Evolutionary conservation across 2,329 filamentous ascomycete species (phyloP).

Genomic region (Sporothrix luriei): DNA sequence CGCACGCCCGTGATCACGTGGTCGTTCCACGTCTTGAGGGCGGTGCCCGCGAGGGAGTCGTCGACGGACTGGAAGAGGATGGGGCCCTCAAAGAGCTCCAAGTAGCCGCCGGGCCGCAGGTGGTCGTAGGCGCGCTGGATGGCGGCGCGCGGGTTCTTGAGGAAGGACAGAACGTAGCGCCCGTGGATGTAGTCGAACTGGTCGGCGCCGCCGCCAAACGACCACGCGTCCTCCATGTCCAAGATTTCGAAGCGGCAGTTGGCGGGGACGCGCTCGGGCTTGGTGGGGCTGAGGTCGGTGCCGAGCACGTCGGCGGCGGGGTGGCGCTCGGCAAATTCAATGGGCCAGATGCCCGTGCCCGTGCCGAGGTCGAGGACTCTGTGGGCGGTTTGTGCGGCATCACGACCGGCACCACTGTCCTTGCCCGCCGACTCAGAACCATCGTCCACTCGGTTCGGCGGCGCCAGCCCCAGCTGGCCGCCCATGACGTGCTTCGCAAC

Average conservation of each 20-base stretch:
- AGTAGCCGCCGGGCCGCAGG: conserved; percentile 47
- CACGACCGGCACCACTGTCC: neutral
- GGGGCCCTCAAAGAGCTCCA: conserved; percentile 44
- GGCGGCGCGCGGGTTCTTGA: conserved; percentile 54
- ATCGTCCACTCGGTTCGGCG: neutral
- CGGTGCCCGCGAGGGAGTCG: conserved; percentile 41
- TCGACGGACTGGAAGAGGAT: conserved; percentile 38
- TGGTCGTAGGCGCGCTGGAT: conserved; percentile 50
- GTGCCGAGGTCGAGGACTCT: conserved; percentile 34
- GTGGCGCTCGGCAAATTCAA: conserved; percentile 32
- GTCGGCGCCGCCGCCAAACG: conserved; percentile 41
- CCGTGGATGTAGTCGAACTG: conserved; percentile 60
- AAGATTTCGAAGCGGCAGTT: conserved; percentile 60
- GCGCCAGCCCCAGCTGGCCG: conserved; percentile 26
- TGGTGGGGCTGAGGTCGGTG: conserved; percentile 53
- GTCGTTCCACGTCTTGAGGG: conserved; percentile 39
- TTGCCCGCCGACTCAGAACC: neutral
- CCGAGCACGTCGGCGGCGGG: conserved; percentile 48
- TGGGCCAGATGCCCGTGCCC: conserved; percentile 39
- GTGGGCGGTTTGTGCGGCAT: neutral
- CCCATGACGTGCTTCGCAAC: conserved; percentile 27
- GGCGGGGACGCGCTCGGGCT: conserved; percentile 53
- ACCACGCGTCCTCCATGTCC: conserved; percentile 58
- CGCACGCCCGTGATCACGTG: conserved; percentile 36
- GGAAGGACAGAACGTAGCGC: conserved; percentile 54